Evolutionary conservation across 2,329 filamentous ascomycete species (phyloP), one percentile per base, ranked within the genome.

Genomic region (Cercospora sesami): DNA sequence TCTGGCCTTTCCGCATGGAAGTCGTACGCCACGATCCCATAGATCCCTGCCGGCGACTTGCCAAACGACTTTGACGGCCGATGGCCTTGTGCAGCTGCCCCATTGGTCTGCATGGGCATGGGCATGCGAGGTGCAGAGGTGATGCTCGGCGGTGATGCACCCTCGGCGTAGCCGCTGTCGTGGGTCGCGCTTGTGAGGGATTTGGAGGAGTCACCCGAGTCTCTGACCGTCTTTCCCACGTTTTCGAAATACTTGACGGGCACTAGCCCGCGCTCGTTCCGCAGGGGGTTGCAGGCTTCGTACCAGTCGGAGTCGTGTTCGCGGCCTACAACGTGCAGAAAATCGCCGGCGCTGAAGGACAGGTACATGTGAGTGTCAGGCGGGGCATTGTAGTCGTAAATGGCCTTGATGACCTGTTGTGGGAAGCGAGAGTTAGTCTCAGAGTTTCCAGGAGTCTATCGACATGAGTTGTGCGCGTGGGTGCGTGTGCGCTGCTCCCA

Each of bases 251-350:
- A 97, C 67, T 90, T 88, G 67, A 97, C 95, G 7, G 95, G 95
- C 55, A 99, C 95, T 69, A 99, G 86, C 69, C 95, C 95, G 73
- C 93, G 89, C 61, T 93, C 92, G 81, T 91, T 91, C 76, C 91
- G 93, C 72, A 97, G 85, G 69, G 95, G 95, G 79, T 99, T 99
- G 85, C 93, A 98, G 65, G 94, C 95, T 82, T 98, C 95, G 85
- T 97, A 99, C 94, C 95, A 99, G 79, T 97, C 93, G 48, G 84
- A 83, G 79, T 98, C 94, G 84, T 97, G 90, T 83, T 98, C 95
- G 80, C 94, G 91, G 76, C 92, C 93, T 80, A 98, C 94, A 72
- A 99, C 95, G 83, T 98, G 94, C 79, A 99, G 95, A 81, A 98
- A 99, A 80, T 99, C 95, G 77, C 95, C 95, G 78, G 93, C 91